Base-by-base conservation (phyloP, 805 yeast species). In the Pichia insulana region DNA sequence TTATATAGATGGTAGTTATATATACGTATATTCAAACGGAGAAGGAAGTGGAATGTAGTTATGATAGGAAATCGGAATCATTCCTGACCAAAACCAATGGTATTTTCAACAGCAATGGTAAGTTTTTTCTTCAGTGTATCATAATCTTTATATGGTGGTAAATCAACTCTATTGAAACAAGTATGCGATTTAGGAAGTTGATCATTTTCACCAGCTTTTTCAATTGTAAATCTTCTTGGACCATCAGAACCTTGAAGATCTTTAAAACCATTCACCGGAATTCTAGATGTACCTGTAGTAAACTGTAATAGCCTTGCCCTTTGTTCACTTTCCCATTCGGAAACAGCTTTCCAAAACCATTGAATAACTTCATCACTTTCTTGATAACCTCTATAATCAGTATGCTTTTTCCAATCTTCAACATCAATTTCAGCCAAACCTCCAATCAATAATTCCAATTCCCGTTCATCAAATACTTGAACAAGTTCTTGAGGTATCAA, bases 241-340 rank as follows among this genome's bases (percentile, higher is more conserved):
- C 99, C 99, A 67, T 92, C 98, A 19, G 95, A 84, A 51, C 98
- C 99, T 68, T 92, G 99, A 55, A 92, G 73, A 65, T 92, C 99
- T 64, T 92, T 92, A 74, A 92, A 92, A 33, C 99, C 99, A 64
- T 90, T 92, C 50, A 92, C 98, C 7, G 99, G 99, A 44, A 92
- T 92, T 69, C 99, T 82, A 18, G 97, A 88, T 4, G 99, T 92
- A 73, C 99, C 99, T 1, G 99, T 92, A 17, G 98, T 90, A 62
- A 92, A 92, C 65, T 92, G 99, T 53, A 92, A 70, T 61, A 92
- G 70, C 64, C 98, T 78, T 3, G 97, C 96, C 63, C 88, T 83
- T 63, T 90, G 97, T 63, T 92, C 98, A 43, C 88, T 76, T 61
- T 92, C 97, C 97, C 97, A 89, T 59, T 81, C 85, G 40, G 80